Percentiles rank a stretch among this genome's conserved stretches.
Evolutionary conservation across 2,329 filamentous ascomycete genomes (phyloP).

Genomic region (Fusarium anguioides): DNA sequence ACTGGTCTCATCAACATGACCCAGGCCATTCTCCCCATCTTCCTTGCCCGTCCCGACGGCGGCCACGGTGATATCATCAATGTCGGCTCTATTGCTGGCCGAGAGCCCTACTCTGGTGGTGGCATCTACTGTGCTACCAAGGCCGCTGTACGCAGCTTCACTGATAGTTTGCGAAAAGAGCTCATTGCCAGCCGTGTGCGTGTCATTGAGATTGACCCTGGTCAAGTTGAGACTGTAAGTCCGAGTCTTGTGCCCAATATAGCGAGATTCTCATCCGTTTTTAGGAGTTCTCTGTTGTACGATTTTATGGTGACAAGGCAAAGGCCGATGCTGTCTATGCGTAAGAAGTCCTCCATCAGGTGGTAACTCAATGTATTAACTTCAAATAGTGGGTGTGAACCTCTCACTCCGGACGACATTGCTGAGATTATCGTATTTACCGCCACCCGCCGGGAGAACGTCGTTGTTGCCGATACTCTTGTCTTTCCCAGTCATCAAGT

Average conservation of each 20-base stretch:
- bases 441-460: constrained; percentile 86
- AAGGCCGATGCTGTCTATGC: constrained; percentile 93
- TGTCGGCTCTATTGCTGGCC: constrained; percentile 86
- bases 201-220: constrained; percentile 89
- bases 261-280: constrained; percentile 7
- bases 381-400: constrained; percentile 75
- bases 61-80: constrained; percentile 95
- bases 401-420: constrained; percentile 89
- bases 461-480: constrained; percentile 87
- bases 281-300: constrained; percentile 86
- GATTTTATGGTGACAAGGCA: constrained; percentile 87
- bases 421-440: constrained; percentile 91
- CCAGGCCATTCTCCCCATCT: constrained; percentile 86
- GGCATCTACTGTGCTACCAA: constrained; percentile 95
- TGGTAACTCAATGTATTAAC: neutral
- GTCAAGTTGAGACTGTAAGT: constrained; percentile 86
- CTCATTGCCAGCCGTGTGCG: constrained; percentile 83
- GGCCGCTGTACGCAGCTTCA: constrained; percentile 86
- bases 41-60: constrained; percentile 78
- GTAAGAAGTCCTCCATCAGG: constrained; percentile 58
- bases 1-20: constrained; percentile 97
- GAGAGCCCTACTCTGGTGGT: constrained; percentile 86
- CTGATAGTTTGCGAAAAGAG: constrained; percentile 84
- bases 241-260: neutral
- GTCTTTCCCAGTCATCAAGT: constrained; percentile 93